phyloP scores from a whole-genome alignment of 1,139 yeast genomes.

The Suhomyces panamericanus region DNA sequence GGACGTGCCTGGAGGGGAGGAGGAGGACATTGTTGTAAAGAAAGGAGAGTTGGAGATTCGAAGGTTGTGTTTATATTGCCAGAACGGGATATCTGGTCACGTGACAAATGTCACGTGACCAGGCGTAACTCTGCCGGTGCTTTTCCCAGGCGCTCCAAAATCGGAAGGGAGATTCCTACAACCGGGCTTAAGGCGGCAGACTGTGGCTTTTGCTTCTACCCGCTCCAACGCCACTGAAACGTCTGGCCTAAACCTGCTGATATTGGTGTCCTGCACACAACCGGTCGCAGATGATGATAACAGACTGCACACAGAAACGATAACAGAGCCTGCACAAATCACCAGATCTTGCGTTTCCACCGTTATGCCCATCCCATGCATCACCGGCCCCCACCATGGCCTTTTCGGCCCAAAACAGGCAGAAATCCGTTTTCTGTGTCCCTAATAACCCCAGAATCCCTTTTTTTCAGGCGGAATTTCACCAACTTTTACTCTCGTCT shows the following conservation, averaged over 20 bases:
- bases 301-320: background rate
- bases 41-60: background rate
- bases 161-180: too few relatives aligned
- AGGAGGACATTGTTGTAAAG: slow-evolving; percentile 3
- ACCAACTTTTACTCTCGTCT: slow-evolving; percentile 10
- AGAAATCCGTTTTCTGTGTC: background rate
- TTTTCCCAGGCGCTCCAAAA: too few relatives aligned
- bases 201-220: too few relatives aligned
- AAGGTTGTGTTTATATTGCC: slow-evolving; percentile 14
- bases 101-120: background rate
- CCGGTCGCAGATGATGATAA: background rate
- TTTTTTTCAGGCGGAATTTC: background rate
- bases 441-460: background rate
- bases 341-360: background rate
- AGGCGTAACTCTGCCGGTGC: background rate
- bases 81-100: slow-evolving; percentile 7
- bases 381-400: background rate
- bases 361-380: background rate
- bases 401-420: background rate
- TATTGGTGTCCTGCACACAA: background rate
- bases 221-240: too few relatives aligned
- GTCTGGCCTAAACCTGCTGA: too few relatives aligned
- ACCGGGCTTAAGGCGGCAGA: too few relatives aligned
- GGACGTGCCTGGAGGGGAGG: background rate
- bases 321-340: background rate